Base-by-base conservation (phyloP, 2,329 filamentous ascomycete species). In the Calonectria henricotiae region DNA sequence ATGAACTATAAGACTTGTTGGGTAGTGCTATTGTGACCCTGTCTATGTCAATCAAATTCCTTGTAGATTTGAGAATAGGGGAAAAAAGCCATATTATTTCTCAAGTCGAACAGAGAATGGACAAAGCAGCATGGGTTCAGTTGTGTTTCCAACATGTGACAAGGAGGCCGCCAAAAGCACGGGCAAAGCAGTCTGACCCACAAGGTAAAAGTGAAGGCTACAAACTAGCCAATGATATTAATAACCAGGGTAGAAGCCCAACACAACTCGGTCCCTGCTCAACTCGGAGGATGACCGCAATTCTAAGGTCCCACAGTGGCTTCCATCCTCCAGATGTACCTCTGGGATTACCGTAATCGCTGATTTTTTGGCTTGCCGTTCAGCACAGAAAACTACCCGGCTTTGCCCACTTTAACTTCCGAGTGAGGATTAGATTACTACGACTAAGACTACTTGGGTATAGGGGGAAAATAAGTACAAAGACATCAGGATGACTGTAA, bases 181-280 rank as follows among this genome's bases (percentile, higher is more conserved):
- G 5, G 39, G 13, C 6, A 41, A 17, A 6, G 5, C 12, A 13
- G 8, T 20, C 8, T 5, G n/a, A 44, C 41, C 41, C 17, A 20
- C 17, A 20, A 44, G 3, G 2, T n/a, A 4, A 20, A n/a, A 4
- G 7, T 5, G 17, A 8, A 37, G 13, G 39, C 25, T 17, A 5
- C 12, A 9, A 23, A 30, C 32, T 39, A 41, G 7, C 6, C 12
- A 20, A 13, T 7, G 23, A 25, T 39, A 17, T 23, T 39, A 13
- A n/a, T 17, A 37, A 37, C 23, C 35, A 39, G 51, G 37, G 51
- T 32, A 39, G 51, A 58, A 58, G 4, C 20, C 20, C 51, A 58
- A 58, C 51, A 39, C 20, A 37, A 37, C 51, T 37, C 8, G 30
- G 20, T 15, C 30, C 35, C 35, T 30, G 27, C 17, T n/a, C 17